A percentile compares a stretch with the other conserved stretches of the same genome.
phyloP scores from a whole-genome alignment of 768 basidiomycete species.

The Mycena latifolia region DNA sequence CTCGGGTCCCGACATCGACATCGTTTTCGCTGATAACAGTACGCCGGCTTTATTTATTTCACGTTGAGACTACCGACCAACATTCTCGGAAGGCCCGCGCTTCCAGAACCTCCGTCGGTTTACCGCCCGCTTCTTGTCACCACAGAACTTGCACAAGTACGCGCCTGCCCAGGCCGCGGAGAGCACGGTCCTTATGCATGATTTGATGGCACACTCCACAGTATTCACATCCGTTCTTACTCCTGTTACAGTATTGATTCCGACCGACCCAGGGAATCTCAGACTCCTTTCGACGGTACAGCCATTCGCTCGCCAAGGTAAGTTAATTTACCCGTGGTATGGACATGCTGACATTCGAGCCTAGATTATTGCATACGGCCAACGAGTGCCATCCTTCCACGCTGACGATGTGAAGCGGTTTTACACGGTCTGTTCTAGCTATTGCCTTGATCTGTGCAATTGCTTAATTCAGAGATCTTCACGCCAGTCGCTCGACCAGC shows the following conservation, averaged over 20 bases:
- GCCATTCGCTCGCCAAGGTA: conserved; percentile 16
- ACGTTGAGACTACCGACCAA: no score
- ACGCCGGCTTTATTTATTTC: not conserved
- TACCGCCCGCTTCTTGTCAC: conserved; percentile 6
- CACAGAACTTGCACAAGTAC: not conserved
- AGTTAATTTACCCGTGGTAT: not conserved
- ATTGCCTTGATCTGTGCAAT: no score
- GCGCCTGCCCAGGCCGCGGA: conserved; percentile 8
- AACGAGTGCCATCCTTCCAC: conserved; percentile 5
- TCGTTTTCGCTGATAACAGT: conserved; percentile 7
- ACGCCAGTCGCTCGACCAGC: conserved; percentile 4
- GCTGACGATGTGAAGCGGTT: not conserved
- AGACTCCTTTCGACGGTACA: conserved; percentile 9
- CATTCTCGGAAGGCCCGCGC: not conserved
- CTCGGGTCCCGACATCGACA: not conserved
- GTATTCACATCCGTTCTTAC: not conserved
- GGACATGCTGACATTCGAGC: not conserved
- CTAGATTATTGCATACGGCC: conserved; percentile 8
- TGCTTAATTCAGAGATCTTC: not conserved
- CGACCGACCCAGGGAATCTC: not conserved
- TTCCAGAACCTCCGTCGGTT: not conserved
- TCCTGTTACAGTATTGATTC: not conserved
- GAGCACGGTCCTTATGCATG: conserved; percentile 1
- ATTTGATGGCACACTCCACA: conserved; percentile 3
- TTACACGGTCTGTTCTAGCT: not conserved